A percentile compares a stretch with the other conserved stretches of the same genome.
Conservation (phyloP, 495 filamentous ascomycete genomes). For the Penicillium cinerascens region DNA sequence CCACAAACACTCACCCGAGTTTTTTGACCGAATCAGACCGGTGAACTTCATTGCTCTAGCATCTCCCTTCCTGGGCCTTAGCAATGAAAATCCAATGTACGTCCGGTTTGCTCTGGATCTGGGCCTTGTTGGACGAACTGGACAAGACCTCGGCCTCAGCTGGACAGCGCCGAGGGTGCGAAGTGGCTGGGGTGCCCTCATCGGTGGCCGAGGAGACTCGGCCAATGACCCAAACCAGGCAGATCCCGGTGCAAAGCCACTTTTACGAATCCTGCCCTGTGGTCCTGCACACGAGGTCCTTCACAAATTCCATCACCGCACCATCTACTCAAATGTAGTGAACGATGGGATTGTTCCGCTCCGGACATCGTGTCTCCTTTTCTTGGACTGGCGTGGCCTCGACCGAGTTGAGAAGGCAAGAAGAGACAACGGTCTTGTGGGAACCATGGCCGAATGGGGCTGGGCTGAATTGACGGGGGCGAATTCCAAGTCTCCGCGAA, state of each 20-base stretch:
- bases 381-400: slow-evolving; percentile 93
- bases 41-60: slow-evolving; percentile 94
- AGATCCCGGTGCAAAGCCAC: slow-evolving; percentile 79
- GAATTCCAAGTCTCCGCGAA: slow-evolving; percentile 56
- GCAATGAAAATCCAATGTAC: slow-evolving; percentile 96
- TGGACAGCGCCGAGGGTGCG: slow-evolving; percentile 86
- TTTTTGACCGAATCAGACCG: slow-evolving; percentile 83
- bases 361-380: slow-evolving; percentile 92
- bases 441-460: slow-evolving; percentile 87
- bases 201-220: slow-evolving; percentile 69
- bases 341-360: slow-evolving; percentile 97
- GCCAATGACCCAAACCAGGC: slow-evolving; percentile 60
- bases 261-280: slow-evolving; percentile 85
- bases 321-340: slow-evolving; percentile 94
- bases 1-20: slow-evolving; percentile 87
- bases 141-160: slow-evolving; percentile 89
- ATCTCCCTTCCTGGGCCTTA: slow-evolving; percentile 85
- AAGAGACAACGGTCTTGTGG: slow-evolving; percentile 85
- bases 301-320: slow-evolving; percentile 83
- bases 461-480: slow-evolving; percentile 92
- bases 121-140: slow-evolving; percentile 89
- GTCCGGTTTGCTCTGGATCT: slow-evolving; percentile 96
- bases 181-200: slow-evolving; percentile 83
- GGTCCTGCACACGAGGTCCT: slow-evolving; percentile 88
- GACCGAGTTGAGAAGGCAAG: slow-evolving; percentile 92